A percentile compares a stretch with the other conserved stretches of the same genome.
These are phyloP conservation scores for Calonectria pseudoreteaudii DNA, from an alignment of 2,329 filamentous ascomycete genomes.

Conservation along the genomic window DNA sequence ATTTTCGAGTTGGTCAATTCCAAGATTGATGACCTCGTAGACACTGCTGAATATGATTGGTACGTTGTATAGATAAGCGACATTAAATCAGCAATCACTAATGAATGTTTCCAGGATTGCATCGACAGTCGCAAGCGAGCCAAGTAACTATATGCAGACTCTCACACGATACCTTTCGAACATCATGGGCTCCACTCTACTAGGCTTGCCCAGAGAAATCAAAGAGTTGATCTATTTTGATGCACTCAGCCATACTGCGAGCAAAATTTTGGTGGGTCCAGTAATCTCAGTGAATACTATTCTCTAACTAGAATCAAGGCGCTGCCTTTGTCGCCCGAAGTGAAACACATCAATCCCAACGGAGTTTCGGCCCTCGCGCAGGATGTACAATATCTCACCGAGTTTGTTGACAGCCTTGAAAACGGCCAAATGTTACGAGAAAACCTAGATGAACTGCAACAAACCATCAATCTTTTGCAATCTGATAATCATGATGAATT, in stretches of 20 bases:
- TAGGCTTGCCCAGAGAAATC: slow-evolving; percentile 94
- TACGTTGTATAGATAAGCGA: slow-evolving; percentile 46
- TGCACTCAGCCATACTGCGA: slow-evolving; percentile 89
- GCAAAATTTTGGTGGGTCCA: slow-evolving; percentile 78
- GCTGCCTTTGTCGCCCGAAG: slow-evolving; percentile 80
- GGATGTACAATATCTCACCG: slow-evolving; percentile 85
- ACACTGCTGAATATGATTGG: slow-evolving; percentile 98
- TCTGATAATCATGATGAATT: slow-evolving; percentile 95
- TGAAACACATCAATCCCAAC: slow-evolving; percentile 88
- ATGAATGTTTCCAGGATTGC: slow-evolving; percentile 55
- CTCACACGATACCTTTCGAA: slow-evolving; percentile 92
- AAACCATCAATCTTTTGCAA: slow-evolving; percentile 90
- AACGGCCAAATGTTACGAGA: slow-evolving; percentile 87
- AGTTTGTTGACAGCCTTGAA: slow-evolving; percentile 88
- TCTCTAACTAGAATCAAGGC: slow-evolving; percentile 57
- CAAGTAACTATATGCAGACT: slow-evolving; percentile 95
- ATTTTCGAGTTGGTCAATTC: slow-evolving; percentile 99
- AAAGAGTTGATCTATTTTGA: slow-evolving; percentile 99
- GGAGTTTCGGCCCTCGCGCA: slow-evolving; percentile 84
- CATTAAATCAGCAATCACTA: slow-evolving; percentile 22
- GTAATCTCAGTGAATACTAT: neutral
- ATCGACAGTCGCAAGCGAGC: slow-evolving; percentile 73
- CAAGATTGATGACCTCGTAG: slow-evolving; percentile 97
- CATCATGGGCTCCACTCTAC: slow-evolving; percentile 94
- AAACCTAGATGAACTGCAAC: slow-evolving; percentile 91